A percentile compares a stretch with the other conserved stretches of the same genome.
Conservation (phyloP, 2,329 filamentous ascomycete genomes). For the Shiraia bambusicola region DNA sequence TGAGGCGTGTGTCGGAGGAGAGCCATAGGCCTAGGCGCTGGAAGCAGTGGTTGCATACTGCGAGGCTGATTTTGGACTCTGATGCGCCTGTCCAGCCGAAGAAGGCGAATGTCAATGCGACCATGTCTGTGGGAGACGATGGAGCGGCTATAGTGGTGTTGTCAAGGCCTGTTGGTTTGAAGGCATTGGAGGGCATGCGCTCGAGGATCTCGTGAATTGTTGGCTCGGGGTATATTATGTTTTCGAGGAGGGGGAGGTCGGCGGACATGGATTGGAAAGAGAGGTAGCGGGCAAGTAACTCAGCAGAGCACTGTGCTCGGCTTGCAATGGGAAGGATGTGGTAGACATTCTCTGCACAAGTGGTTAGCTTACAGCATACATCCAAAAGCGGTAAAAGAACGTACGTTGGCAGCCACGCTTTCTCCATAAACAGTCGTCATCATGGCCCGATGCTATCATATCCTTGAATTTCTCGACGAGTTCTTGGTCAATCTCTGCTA, state of each 20-base stretch:
- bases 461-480: conserved; percentile 75
- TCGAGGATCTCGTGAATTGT: conserved; percentile 27
- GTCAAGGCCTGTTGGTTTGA: conserved; percentile 17
- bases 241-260: conserved; percentile 37
- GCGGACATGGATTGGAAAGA: conserved; percentile 39
- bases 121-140: conserved; percentile 20
- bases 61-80: conserved; percentile 68
- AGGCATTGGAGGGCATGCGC: conserved; percentile 27
- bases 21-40: conserved; percentile 91
- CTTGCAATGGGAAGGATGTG: conserved; percentile 54
- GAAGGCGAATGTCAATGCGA: conserved; percentile 42
- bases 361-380: conserved; percentile 15
- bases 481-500: conserved; percentile 56
- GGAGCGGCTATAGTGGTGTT: conserved; percentile 17
- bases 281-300: conserved; percentile 45
- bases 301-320: conserved; percentile 40
- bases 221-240: conserved; percentile 38
- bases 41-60: conserved; percentile 82
- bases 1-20: conserved; percentile 55
- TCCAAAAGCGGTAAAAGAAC: conserved; percentile 12
- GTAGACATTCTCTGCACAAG: conserved; percentile 60
- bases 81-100: conserved; percentile 56
- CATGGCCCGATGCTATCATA: conserved; percentile 73
- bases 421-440: conserved; percentile 82
- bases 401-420: conserved; percentile 82